A percentile compares a stretch with the other conserved stretches of the same genome.
phyloP scores from a whole-genome alignment of 2,329 filamentous ascomycete genomes.

The Aspergillus quadrilineatus region DNA sequence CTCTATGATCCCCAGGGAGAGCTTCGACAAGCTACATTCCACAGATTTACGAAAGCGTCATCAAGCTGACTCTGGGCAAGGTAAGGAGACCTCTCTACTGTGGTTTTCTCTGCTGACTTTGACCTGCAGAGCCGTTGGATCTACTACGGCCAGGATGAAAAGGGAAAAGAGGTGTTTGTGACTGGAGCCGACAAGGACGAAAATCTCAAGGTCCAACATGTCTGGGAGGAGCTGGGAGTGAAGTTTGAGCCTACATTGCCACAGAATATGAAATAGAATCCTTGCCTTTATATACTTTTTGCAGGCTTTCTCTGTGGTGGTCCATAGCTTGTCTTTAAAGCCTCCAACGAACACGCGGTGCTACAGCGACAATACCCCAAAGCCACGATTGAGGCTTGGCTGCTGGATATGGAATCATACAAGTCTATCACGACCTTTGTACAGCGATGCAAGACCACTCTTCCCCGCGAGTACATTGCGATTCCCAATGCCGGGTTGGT shows the following conservation, averaged over 20 bases:
- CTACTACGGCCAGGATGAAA: neutral
- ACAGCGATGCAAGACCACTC: neutral
- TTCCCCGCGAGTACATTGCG: neutral
- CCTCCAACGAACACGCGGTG: neutral
- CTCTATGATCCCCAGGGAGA: conserved; percentile 43
- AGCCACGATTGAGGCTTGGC: neutral
- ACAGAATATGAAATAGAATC: neutral
- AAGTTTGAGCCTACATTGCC: neutral
- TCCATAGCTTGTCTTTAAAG: neutral
- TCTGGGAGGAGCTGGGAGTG: neutral
- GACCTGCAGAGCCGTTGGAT: neutral
- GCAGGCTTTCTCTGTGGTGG: neutral
- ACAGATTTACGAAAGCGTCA: conserved; percentile 50
- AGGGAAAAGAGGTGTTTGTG: neutral
- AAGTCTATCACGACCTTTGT: neutral
- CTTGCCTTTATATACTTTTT: neutral
- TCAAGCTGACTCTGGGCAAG: conserved; percentile 54
- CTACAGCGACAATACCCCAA: neutral
- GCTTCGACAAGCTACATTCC: conserved; percentile 44
- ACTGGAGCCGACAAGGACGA: neutral
- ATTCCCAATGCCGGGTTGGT: neutral
- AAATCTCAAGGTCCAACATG: neutral
- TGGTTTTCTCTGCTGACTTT: neutral
- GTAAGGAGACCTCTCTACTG: neutral
- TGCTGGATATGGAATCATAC: neutral